Percentiles rank a stretch among this genome's conserved stretches.
phyloP scores from a whole-genome alignment of 1,139 yeast genomes.

The Taiozyma sp. region DNA sequence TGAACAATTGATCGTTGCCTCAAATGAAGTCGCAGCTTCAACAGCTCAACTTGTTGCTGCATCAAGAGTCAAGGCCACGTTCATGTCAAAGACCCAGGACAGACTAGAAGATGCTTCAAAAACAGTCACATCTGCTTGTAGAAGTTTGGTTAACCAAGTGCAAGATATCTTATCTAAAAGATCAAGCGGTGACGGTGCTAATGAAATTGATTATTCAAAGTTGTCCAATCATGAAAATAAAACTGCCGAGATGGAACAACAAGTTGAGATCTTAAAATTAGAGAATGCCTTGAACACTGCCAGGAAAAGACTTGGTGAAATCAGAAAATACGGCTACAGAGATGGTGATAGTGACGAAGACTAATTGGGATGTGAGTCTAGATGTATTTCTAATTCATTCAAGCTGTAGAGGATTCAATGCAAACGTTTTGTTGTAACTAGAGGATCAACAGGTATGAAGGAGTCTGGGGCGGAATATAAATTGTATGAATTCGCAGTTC shows the following conservation, averaged over 20 bases:
- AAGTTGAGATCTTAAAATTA: constrained; percentile 78
- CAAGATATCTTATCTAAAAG: constrained; percentile 48
- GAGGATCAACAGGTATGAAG: no score
- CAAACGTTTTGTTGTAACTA: no score
- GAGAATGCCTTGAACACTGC: constrained; percentile 71
- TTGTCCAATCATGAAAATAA: constrained; percentile 78
- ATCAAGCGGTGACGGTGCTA: constrained; percentile 26
- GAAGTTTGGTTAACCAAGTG: constrained; percentile 63
- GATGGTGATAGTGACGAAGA: constrained; percentile 23
- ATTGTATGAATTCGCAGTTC: no score
- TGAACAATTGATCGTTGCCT: constrained; percentile 85
- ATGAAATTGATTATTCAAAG: constrained; percentile 60
- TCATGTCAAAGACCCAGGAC: constrained; percentile 74
- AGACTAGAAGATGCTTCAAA: constrained; percentile 64
- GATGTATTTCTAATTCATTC: background rate
- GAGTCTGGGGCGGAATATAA: no score
- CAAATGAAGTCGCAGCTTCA: constrained; percentile 89
- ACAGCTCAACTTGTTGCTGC: constrained; percentile 94
- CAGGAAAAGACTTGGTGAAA: constrained; percentile 79
- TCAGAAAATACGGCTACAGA: constrained; percentile 49
- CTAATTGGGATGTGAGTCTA: background rate
- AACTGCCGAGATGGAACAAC: constrained; percentile 90
- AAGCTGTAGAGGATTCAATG: background rate
- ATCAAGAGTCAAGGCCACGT: constrained; percentile 79
- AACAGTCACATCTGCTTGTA: constrained; percentile 70